A percentile compares a stretch with the other conserved stretches of the same genome.
Evolutionary conservation across 768 basidiomycete genomes (phyloP).

Genomic region (Serpula lacrymans): DNA sequence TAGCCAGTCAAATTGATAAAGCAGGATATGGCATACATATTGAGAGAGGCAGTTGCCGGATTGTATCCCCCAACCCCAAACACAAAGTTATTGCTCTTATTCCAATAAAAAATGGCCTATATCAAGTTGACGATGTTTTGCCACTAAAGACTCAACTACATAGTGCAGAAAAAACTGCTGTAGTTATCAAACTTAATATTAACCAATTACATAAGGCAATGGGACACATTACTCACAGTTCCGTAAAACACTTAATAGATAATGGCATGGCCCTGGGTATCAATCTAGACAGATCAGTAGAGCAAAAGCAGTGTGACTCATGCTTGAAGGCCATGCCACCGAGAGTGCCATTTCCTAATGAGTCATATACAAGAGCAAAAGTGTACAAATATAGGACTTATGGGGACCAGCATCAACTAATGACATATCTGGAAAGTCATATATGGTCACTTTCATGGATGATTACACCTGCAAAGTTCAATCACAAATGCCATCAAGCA

Average conservation of each 20-base stretch:
- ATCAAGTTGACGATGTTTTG: too few species aligned
- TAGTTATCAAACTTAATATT: too few species aligned
- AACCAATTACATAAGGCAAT: too few species aligned
- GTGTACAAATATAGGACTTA: constrained; percentile 18
- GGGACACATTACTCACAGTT: neutral
- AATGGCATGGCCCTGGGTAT: constrained; percentile 3
- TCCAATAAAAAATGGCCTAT: neutral
- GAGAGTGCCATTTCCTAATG: neutral
- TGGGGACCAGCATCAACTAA: constrained; percentile 26
- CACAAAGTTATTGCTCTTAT: neutral
- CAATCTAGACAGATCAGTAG: neutral
- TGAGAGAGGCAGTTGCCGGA: constrained; percentile 1
- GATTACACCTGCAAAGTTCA: constrained; percentile 26
- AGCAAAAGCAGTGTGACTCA: constrained; percentile 1
- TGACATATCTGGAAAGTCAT: constrained; percentile 21
- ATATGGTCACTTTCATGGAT: constrained; percentile 36
- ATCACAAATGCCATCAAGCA: constrained; percentile 19
- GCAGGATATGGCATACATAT: neutral
- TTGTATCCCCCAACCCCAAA: neutral
- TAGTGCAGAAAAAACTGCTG: neutral
- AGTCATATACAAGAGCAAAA: neutral
- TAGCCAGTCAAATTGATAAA: neutral
- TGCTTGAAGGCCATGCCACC: constrained; percentile 6
- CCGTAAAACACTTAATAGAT: neutral
- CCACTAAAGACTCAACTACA: neutral